A percentile compares a stretch with the other conserved stretches of the same genome.
Evolutionary conservation across 2,329 filamentous ascomycete species (phyloP).

Genomic region (Chaetomiaceae sp.): DNA sequence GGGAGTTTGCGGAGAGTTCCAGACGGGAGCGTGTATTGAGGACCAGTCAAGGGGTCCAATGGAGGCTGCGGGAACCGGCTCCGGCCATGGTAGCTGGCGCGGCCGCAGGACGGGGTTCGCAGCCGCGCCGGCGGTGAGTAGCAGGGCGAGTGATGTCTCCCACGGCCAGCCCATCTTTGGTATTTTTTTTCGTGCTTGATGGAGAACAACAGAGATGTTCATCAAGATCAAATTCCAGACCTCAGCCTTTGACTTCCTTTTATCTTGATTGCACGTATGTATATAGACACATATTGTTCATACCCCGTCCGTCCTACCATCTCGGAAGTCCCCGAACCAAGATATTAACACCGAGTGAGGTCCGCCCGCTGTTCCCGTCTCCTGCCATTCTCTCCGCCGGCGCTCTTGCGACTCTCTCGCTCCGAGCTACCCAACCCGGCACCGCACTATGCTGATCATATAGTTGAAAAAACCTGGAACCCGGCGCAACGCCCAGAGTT

Average conservation of each 20-base stretch:
- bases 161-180: conserved; percentile 1
- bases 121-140: not conserved
- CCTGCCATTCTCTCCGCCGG: too few species aligned
- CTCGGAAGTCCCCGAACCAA: not conserved
- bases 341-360: not conserved
- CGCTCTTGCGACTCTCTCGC: not conserved
- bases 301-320: not conserved
- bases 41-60: conserved; percentile 16
- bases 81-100: conserved; percentile 12
- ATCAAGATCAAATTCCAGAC: too few species aligned
- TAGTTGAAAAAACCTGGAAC: not conserved
- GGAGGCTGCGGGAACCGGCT: conserved; percentile 12
- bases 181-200: too few species aligned
- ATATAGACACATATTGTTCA: too few species aligned
- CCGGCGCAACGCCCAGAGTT: not conserved
- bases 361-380: too few species aligned
- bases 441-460: conserved; percentile 9
- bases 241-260: too few species aligned
- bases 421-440: conserved; percentile 15
- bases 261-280: too few species aligned
- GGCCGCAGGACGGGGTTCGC: conserved; percentile 2
- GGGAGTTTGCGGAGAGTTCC: not conserved
- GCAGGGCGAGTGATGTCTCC: not conserved
- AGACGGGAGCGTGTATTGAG: not conserved
- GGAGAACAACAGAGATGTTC: too few species aligned